Evolutionary conservation across 163 green algal species (phyloP).

Genomic region (Volvox carteri): DNA sequence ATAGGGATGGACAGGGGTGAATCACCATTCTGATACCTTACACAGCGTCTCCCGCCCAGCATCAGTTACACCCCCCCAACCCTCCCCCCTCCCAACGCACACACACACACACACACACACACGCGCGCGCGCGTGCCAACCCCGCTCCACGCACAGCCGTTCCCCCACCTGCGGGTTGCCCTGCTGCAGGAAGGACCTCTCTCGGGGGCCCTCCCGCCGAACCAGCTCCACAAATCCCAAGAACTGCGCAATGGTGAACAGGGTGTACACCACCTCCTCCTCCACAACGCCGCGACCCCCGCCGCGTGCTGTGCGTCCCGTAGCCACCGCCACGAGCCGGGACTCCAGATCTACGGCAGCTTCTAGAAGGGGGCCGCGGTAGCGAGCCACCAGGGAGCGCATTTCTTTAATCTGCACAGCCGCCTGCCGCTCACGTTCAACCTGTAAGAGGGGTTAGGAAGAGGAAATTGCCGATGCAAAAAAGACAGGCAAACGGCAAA

Average conservation of each 20-base stretch:
- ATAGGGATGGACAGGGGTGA: not conserved
- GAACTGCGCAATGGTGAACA: conserved; percentile 79
- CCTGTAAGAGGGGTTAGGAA: not conserved
- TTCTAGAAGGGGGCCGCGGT: conserved; percentile 78
- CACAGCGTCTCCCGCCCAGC: not conserved
- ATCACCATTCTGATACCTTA: not conserved
- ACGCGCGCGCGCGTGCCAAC: no score
- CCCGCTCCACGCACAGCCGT: no score
- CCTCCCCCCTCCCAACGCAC: not conserved
- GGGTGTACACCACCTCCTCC: conserved; percentile 78
- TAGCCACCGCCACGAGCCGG: conserved; percentile 75
- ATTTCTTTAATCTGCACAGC: conserved; percentile 39
- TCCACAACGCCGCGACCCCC: conserved; percentile 48
- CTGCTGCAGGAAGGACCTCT: conserved; percentile 73
- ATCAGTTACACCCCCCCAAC: not conserved
- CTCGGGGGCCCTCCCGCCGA: conserved; percentile 75
- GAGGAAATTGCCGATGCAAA: no score
- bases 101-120: not conserved
- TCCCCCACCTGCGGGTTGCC: conserved; percentile 67
- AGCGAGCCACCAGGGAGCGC: conserved; percentile 27
- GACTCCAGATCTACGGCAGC: conserved; percentile 79
- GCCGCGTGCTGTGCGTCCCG: conserved; percentile 58
- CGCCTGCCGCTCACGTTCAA: conserved; percentile 49
- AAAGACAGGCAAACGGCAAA: no score
- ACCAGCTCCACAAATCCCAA: conserved; percentile 84